These are phyloP conservation scores for Penicillium goetzii DNA, from an alignment of 495 filamentous ascomycete species.

Conservation along the genomic window DNA sequence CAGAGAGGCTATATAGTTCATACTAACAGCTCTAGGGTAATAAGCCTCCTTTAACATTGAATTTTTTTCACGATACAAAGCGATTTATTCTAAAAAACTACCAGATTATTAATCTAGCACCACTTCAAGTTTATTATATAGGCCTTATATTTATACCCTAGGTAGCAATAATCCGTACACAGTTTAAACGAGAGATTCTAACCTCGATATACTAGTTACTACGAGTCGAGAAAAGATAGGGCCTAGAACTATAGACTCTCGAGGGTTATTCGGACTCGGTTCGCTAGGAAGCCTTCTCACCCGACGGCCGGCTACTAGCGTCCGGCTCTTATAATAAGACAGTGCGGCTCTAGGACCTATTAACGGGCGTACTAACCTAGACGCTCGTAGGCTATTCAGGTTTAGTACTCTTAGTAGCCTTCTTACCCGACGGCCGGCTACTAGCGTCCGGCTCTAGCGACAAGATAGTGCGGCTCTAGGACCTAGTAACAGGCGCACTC, in stretches of 20 bases:
- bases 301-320: slow-evolving; percentile 2
- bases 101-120: slow-evolving; percentile 24
- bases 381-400: slow-evolving; percentile 24
- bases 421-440: slow-evolving; percentile 32
- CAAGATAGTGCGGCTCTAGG: slow-evolving; percentile 30
- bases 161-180: slow-evolving; percentile 25
- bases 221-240: slow-evolving; percentile 15
- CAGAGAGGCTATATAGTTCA: not conserved
- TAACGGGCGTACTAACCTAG: not conserved
- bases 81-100: slow-evolving; percentile 34
- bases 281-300: not conserved
- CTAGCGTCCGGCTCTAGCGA: slow-evolving; percentile 40
- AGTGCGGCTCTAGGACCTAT: slow-evolving; percentile 46
- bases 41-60: slow-evolving; percentile 22
- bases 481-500: not conserved
- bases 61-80: slow-evolving; percentile 33
- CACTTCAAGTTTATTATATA: slow-evolving; percentile 27
- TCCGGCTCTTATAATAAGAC: slow-evolving; percentile 4
- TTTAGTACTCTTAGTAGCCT: slow-evolving; percentile 14
- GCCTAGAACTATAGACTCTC: slow-evolving; percentile 9
- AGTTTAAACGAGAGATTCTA: slow-evolving; percentile 10
- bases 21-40: not conserved
- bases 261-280: not conserved
- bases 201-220: slow-evolving; percentile 15
- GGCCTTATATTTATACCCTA: slow-evolving; percentile 43